phyloP scores from a whole-genome alignment of 169 alveolate genomes.

The Plasmodium fragile region DNA sequence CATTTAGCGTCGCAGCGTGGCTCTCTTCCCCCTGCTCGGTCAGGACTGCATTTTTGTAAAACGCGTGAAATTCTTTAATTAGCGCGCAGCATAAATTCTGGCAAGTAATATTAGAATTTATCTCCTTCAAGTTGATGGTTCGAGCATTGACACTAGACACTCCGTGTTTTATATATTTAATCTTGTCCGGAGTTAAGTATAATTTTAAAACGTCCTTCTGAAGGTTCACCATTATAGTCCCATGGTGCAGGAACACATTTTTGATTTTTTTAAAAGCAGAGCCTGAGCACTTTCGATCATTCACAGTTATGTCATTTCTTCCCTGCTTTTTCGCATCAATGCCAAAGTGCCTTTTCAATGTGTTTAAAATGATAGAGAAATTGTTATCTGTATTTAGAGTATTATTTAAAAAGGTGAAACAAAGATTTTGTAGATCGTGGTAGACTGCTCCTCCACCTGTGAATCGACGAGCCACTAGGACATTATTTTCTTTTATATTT shows the following conservation, averaged over 20 bases:
- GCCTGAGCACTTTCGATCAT: constrained; percentile 91
- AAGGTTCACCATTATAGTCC: constrained; percentile 90
- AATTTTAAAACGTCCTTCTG: constrained; percentile 81
- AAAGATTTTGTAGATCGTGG: constrained; percentile 92
- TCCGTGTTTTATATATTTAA: constrained; percentile 86
- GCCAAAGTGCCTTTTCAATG: constrained; percentile 84
- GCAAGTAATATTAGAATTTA: constrained; percentile 78
- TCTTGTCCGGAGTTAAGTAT: constrained; percentile 89
- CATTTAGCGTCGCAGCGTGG: neutral
- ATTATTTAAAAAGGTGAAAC: constrained; percentile 90
- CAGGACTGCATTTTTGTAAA: neutral
- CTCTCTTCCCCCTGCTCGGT: neutral
- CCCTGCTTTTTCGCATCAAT: constrained; percentile 88
- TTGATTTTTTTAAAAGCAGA: constrained; percentile 91
- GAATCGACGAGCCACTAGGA: constrained; percentile 92
- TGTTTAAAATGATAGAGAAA: constrained; percentile 85
- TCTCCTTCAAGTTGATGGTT: constrained; percentile 82
- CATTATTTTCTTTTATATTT: constrained; percentile 87
- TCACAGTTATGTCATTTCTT: constrained; percentile 92
- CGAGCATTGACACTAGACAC: constrained; percentile 88
- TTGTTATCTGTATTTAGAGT: constrained; percentile 85
- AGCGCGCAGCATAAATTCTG: constrained; percentile 79
- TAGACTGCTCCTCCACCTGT: constrained; percentile 98
- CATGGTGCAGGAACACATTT: constrained; percentile 93
- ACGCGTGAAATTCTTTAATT: constrained; percentile 74